Conservation (phyloP, 768 basidiomycete species). For the Pisolithus orientalis region DNA sequence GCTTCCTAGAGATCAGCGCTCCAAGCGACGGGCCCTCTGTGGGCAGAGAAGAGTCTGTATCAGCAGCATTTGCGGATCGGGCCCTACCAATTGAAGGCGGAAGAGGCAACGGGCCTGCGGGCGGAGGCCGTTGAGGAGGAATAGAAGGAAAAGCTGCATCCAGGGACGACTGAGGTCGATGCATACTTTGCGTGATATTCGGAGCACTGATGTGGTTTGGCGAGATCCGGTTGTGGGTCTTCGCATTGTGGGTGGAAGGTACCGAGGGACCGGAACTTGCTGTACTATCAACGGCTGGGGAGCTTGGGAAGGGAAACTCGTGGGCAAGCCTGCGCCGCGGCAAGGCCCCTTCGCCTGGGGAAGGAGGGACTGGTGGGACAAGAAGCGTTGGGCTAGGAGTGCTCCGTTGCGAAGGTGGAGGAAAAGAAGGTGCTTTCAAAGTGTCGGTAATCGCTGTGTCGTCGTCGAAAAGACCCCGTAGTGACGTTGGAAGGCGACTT, state of each 20-base stretch:
- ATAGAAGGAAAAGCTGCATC: slow-evolving; percentile 35
- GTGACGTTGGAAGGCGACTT: slow-evolving; percentile 65
- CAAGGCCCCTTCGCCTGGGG: slow-evolving; percentile 31
- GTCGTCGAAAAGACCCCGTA: slow-evolving; percentile 75
- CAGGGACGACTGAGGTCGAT: slow-evolving; percentile 53
- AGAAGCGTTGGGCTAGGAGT: slow-evolving; percentile 23
- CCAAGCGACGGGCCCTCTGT: slow-evolving; percentile 7
- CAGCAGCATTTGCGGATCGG: slow-evolving; percentile 27
- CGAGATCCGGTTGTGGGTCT: slow-evolving; percentile 6
- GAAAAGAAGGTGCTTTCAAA: slow-evolving; percentile 36
- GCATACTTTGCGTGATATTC: slow-evolving; percentile 29
- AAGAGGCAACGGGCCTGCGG: slow-evolving; percentile 26
- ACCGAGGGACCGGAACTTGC: slow-evolving; percentile 5
- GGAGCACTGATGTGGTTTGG: slow-evolving; percentile 16
- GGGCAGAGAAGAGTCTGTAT: slow-evolving; percentile 13
- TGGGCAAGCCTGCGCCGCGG: slow-evolving; percentile 25
- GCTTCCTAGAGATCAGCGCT: slow-evolving; percentile 20
- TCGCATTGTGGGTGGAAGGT: not conserved
- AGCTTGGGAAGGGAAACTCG: slow-evolving; percentile 34
- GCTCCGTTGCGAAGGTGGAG: slow-evolving; percentile 18
- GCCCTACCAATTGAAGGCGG: slow-evolving; percentile 25
- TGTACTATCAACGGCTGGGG: not conserved
- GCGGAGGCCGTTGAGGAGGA: slow-evolving; percentile 14
- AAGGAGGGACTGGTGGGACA: slow-evolving; percentile 23
- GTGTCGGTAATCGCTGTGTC: slow-evolving; percentile 35